These are phyloP conservation scores for Blastobotrys raffinosifermentans DNA, from an alignment of 1,139 yeast genomes.

Conservation along the genomic window DNA sequence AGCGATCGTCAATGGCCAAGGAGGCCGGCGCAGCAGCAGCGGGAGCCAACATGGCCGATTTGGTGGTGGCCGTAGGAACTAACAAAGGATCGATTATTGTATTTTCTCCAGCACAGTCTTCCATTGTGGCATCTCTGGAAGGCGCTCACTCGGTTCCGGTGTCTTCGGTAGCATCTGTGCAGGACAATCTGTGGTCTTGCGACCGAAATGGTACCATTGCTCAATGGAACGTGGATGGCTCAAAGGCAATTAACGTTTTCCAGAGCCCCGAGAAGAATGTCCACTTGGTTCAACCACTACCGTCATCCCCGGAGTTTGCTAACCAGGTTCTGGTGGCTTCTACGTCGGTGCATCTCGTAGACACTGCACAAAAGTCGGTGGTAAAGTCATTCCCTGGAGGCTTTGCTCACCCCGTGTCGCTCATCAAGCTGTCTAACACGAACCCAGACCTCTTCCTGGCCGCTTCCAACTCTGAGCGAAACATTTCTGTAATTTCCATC, in stretches of 20 bases:
- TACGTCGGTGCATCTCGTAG: conserved; percentile 53
- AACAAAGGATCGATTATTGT: conserved; percentile 59
- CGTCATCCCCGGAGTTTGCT: conserved; percentile 30
- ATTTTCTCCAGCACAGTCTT: conserved; percentile 62
- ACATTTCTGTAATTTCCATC: conserved; percentile 62
- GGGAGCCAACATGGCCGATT: conserved; percentile 29
- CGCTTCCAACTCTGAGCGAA: conserved; percentile 72
- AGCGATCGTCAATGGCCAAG: conserved; percentile 17
- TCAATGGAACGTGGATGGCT: conserved; percentile 53
- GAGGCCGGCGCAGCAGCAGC: conserved; percentile 8
- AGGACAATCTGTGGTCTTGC: conserved; percentile 44
- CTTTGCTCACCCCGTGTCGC: conserved; percentile 20
- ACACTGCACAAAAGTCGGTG: conserved; percentile 24
- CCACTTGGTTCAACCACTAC: conserved; percentile 33
- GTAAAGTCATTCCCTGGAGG: conserved; percentile 22
- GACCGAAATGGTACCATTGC: conserved; percentile 57
- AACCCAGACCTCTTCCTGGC: conserved; percentile 49
- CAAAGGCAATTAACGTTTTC: conserved; percentile 40
- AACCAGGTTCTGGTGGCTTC: conserved; percentile 51
- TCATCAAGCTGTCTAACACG: conserved; percentile 10
- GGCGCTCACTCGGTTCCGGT: conserved; percentile 50
- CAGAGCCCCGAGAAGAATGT: conserved; percentile 36
- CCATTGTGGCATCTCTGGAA: conserved; percentile 46
- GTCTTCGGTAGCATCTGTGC: conserved; percentile 42
- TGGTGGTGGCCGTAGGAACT: conserved; percentile 56